Percentiles rank a stretch among this genome's conserved stretches.
phyloP scores from a whole-genome alignment of 2,329 filamentous ascomycete species.

The Pseudocercospora musae region DNA sequence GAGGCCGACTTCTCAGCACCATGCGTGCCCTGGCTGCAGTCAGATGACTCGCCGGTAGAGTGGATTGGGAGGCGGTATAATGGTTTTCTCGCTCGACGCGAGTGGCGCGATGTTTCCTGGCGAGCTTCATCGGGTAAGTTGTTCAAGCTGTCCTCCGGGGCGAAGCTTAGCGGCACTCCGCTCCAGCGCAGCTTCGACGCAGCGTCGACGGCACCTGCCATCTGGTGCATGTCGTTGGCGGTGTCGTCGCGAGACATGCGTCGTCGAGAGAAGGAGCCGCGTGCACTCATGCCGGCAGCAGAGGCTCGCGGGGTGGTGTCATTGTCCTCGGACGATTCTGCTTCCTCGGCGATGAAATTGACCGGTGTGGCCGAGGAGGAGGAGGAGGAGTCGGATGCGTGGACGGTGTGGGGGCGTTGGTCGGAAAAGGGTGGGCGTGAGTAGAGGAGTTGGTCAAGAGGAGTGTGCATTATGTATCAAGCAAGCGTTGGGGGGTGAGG shows the following conservation, averaged over 20 bases:
- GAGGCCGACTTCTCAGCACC: slow-evolving; percentile 8
- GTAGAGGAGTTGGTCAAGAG: background rate
- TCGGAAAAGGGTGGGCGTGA: slow-evolving; percentile 8
- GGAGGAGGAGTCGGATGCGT: slow-evolving; percentile 22
- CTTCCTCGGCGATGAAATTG: slow-evolving; percentile 19
- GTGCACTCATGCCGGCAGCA: slow-evolving; percentile 9
- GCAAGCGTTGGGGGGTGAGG: too few species aligned
- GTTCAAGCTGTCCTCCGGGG: background rate
- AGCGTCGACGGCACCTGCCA: slow-evolving; percentile 1
- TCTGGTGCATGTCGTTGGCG: slow-evolving; percentile 26
- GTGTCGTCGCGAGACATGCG: slow-evolving; percentile 32
- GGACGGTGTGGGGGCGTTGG: slow-evolving; percentile 26
- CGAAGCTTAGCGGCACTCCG: background rate
- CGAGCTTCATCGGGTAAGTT: background rate
- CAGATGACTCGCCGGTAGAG: background rate
- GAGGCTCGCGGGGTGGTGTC: slow-evolving; percentile 21
- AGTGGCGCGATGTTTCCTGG: background rate
- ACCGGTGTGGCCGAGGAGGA: slow-evolving; percentile 14
- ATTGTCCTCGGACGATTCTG: slow-evolving; percentile 16
- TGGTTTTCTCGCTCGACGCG: slow-evolving; percentile 11
- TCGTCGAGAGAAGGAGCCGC: background rate
- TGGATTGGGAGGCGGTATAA: slow-evolving; percentile 4
- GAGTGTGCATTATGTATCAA: slow-evolving; percentile 3
- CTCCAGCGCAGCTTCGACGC: slow-evolving; percentile 1
- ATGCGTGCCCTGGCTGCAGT: background rate